Evolutionary conservation across 2,329 filamentous ascomycete genomes (phyloP).

Genomic region (Trichoderma hamatum): DNA sequence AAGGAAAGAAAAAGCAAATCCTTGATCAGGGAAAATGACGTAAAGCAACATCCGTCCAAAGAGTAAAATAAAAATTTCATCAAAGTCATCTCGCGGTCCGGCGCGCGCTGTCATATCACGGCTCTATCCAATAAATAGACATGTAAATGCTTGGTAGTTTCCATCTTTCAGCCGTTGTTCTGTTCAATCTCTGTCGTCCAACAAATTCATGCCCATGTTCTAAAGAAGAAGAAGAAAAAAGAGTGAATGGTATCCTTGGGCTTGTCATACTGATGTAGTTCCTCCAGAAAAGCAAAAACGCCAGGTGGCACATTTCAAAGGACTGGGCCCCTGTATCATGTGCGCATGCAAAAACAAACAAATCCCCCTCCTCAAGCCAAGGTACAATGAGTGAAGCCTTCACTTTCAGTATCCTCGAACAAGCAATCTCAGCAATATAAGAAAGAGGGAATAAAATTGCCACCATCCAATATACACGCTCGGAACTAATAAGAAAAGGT

Average conservation of each 20-base stretch:
- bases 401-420: slow-evolving; percentile 5
- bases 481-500: not conserved
- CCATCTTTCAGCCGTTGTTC: slow-evolving; percentile 1
- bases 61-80: not conserved
- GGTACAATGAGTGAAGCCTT: slow-evolving; percentile 13
- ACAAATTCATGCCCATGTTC: slow-evolving; percentile 17
- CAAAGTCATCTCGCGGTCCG: slow-evolving; percentile 18
- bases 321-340: slow-evolving; percentile 22
- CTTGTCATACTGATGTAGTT: slow-evolving; percentile 12
- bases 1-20: not conserved
- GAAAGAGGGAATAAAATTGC: slow-evolving; percentile 29
- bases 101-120: slow-evolving; percentile 17
- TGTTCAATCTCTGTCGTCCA: slow-evolving; percentile 11
- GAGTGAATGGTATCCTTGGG: slow-evolving; percentile 26
- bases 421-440: slow-evolving; percentile 3
- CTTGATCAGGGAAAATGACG: slow-evolving; percentile 2
- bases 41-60: not conserved
- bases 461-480: slow-evolving; percentile 31
- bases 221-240: slow-evolving; percentile 16
- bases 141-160: slow-evolving; percentile 11
- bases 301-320: slow-evolving; percentile 26
- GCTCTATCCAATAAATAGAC: slow-evolving; percentile 17
- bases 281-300: slow-evolving; percentile 21
- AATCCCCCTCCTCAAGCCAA: slow-evolving; percentile 12
- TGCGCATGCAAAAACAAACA: slow-evolving; percentile 27